Conservation (phyloP, 2,329 filamentous ascomycete species). For the Pleomassaria siparia region DNA sequence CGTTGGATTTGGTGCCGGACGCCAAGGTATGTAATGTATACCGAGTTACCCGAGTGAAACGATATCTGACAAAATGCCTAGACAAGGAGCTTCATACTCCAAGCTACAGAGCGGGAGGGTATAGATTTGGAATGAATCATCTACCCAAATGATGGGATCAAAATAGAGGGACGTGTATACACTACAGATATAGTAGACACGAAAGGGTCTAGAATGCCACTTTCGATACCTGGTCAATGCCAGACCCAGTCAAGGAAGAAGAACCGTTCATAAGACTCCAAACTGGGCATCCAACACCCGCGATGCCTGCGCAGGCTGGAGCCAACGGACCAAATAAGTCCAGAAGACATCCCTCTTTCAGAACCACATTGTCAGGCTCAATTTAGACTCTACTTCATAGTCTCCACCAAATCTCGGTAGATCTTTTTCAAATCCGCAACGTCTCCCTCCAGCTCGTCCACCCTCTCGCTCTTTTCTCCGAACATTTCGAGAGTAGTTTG, state of each 20-base stretch:
- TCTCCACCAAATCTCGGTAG: constrained; percentile 89
- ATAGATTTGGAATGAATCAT: constrained; percentile 58
- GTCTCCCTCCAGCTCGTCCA: constrained; percentile 87
- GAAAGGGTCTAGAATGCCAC: background rate
- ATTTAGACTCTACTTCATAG: constrained; percentile 64
- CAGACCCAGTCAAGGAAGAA: constrained; percentile 1
- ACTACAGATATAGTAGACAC: constrained; percentile 6
- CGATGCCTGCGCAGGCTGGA: background rate
- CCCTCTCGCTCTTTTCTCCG: constrained; percentile 93
- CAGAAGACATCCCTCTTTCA: background rate
- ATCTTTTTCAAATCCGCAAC: constrained; percentile 93
- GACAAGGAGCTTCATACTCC: constrained; percentile 75
- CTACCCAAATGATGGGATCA: background rate
- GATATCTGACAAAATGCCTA: constrained; percentile 34
- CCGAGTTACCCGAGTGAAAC: constrained; percentile 11
- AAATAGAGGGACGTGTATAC: constrained; percentile 2
- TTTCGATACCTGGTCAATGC: constrained; percentile 3
- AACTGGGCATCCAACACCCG: constrained; percentile 1
- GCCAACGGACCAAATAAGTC: background rate
- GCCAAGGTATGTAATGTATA: constrained; percentile 65
- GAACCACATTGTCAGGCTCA: background rate
- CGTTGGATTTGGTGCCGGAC: constrained; percentile 84
- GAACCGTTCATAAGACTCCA: background rate
- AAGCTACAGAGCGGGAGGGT: constrained; percentile 80
- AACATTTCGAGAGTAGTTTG: constrained; percentile 91